phyloP scores from a whole-genome alignment of 305 asterid species.

The Caryopteris hybrid region DNA sequence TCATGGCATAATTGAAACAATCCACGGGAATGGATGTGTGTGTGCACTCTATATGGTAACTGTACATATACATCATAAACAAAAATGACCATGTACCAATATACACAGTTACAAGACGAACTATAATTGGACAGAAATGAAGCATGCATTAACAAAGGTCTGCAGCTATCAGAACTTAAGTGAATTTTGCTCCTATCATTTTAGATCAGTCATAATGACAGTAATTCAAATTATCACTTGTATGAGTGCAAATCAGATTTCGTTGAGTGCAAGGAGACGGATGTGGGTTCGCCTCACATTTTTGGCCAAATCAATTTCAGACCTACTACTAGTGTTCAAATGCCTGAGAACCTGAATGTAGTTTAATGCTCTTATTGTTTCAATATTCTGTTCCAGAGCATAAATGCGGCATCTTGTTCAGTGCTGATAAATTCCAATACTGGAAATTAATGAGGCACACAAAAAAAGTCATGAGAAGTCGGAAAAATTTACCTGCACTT shows the following conservation, averaged over 20 bases:
- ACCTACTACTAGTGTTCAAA: too few relatives aligned
- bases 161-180: not conserved
- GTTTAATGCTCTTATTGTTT: not conserved
- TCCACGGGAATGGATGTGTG: not conserved
- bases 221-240: too few relatives aligned
- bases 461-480: not conserved
- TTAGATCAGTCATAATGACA: too few relatives aligned
- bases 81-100: too few relatives aligned
- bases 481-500: slow-evolving; percentile 41
- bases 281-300: too few relatives aligned
- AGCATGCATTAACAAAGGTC: too few relatives aligned
- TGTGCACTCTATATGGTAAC: not conserved
- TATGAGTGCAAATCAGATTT: too few relatives aligned
- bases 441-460: not conserved
- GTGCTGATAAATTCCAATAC: not conserved
- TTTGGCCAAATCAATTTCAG: too few relatives aligned
- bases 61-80: too few relatives aligned
- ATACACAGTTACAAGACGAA: too few relatives aligned
- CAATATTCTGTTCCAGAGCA: not conserved
- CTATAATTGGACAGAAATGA: too few relatives aligned
- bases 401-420: not conserved
- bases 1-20: not conserved
- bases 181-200: not conserved
- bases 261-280: too few relatives aligned
- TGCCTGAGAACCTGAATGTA: not conserved